Conservation (phyloP, 2,329 filamentous ascomycete species). For the Paecilomyces formosus region DNA sequence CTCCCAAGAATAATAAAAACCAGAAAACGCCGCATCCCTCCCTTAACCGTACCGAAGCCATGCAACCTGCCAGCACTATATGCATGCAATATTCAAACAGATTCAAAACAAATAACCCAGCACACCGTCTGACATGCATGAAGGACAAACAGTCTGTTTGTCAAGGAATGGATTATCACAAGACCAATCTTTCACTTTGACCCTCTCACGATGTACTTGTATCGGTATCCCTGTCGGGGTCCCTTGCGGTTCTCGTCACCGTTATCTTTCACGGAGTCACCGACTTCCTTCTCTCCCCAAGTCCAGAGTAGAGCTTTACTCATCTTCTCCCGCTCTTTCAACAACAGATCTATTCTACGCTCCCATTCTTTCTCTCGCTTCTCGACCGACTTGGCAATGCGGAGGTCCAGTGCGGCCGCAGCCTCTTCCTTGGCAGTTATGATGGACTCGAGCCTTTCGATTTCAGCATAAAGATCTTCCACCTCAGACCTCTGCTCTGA, state of each 20-base stretch:
- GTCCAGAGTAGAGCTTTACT: slow-evolving; percentile 30
- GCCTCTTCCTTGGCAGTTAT: slow-evolving; percentile 35
- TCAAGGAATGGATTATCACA: neutral
- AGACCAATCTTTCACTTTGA: neutral
- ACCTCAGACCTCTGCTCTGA: slow-evolving; percentile 17
- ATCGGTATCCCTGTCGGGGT: slow-evolving; percentile 29
- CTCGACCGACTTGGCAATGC: slow-evolving; percentile 32
- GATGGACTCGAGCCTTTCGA: slow-evolving; percentile 24
- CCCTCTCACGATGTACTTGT: slow-evolving; percentile 24
- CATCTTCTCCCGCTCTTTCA: slow-evolving; percentile 35
- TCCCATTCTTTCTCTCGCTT: slow-evolving; percentile 38
- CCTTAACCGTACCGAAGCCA: neutral
- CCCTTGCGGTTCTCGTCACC: slow-evolving; percentile 15
- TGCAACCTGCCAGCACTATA: neutral
- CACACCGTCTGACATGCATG: neutral
- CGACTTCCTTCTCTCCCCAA: slow-evolving; percentile 36
- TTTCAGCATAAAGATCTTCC: slow-evolving; percentile 22
- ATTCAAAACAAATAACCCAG: neutral
- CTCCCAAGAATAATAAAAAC: neutral
- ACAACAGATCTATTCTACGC: slow-evolving; percentile 30
- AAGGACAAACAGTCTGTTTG: neutral
- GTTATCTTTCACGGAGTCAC: slow-evolving; percentile 17
- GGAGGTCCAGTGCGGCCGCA: slow-evolving; percentile 29
- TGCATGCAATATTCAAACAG: neutral
- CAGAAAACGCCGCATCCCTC: neutral